Conservation (phyloP, 2,329 filamentous ascomycete genomes). For the Colletotrichum lupini region DNA sequence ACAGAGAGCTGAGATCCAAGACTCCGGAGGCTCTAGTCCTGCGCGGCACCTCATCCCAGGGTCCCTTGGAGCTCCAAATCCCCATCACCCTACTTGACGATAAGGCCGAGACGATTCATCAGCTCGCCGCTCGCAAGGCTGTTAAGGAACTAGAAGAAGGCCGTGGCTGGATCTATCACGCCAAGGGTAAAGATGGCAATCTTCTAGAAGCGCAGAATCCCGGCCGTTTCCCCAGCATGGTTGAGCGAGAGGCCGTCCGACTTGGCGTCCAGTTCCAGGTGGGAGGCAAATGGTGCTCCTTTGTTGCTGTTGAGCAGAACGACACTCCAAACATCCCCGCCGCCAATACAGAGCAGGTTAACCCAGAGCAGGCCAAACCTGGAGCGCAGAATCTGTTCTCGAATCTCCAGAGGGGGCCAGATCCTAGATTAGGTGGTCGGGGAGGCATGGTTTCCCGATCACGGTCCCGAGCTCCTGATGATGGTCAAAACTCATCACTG, state of each 20-base stretch:
- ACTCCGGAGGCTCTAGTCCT: conserved; percentile 68
- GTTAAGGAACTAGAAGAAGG: conserved; percentile 77
- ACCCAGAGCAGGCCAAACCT: background rate
- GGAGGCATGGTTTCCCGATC: background rate
- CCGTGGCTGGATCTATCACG: conserved; percentile 71
- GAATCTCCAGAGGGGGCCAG: background rate
- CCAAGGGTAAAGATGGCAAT: conserved; percentile 58
- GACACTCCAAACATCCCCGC: background rate
- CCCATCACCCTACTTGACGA: conserved; percentile 63
- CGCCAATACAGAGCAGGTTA: background rate
- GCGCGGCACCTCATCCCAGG: conserved; percentile 64
- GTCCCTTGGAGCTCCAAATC: conserved; percentile 72
- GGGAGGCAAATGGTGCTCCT: conserved; percentile 77
- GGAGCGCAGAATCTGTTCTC: too few species aligned
- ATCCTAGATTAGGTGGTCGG: background rate
- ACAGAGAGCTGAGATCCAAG: conserved; percentile 49
- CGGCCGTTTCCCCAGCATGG: conserved; percentile 67
- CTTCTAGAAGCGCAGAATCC: conserved; percentile 58
- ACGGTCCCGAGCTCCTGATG: too few species aligned
- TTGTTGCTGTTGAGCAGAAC: conserved; percentile 71
- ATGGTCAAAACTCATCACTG: too few species aligned
- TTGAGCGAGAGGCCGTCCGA: conserved; percentile 73
- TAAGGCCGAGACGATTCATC: conserved; percentile 70
- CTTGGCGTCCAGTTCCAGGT: conserved; percentile 76
- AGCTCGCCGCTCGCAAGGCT: conserved; percentile 76